Percentiles rank a stretch among this genome's conserved stretches.
phyloP scores from a whole-genome alignment of 257 asterid species.

The Solanum peruvianum region DNA sequence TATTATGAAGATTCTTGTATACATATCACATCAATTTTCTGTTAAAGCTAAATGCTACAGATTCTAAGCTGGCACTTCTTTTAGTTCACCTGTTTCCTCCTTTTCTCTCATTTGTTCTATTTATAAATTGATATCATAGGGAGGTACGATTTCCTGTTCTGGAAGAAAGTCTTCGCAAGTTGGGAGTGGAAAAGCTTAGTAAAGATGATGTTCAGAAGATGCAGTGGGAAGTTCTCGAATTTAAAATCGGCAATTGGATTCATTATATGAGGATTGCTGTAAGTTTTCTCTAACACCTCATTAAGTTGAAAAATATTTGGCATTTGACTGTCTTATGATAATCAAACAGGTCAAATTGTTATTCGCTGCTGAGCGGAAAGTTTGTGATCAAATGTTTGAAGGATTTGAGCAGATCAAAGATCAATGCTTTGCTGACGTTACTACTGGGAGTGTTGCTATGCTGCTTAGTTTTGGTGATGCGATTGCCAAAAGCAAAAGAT shows the following conservation, averaged over 20 bases:
- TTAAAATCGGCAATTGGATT: constrained; percentile 98
- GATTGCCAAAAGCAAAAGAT: constrained; percentile 96
- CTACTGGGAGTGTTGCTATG: constrained; percentile 81
- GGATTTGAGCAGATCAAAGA: constrained; percentile 78
- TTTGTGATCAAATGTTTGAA: constrained; percentile 88
- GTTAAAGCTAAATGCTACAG: background rate
- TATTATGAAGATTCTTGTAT: background rate
- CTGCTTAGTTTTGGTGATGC: constrained; percentile 99
- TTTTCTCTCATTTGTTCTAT: background rate
- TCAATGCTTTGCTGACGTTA: constrained; percentile 92
- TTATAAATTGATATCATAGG: constrained; percentile 17
- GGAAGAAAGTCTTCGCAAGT: constrained; percentile 92
- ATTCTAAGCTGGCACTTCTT: background rate
- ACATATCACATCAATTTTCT: background rate
- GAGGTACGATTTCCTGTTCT: constrained; percentile 82
- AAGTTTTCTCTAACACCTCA: constrained; percentile 16
- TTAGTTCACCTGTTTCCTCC: background rate
- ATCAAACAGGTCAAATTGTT: constrained; percentile 77
- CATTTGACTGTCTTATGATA: constrained; percentile 3
- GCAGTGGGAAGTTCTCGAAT: constrained; percentile 99
- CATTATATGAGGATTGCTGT: constrained; percentile 99
- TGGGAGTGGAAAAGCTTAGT: constrained; percentile 98
- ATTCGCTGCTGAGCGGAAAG: constrained; percentile 94
- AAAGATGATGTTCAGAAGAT: constrained; percentile 98
- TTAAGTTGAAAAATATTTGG: background rate